phyloP scores from a whole-genome alignment of 495 filamentous ascomycete genomes.

The Xylaria acuta region DNA sequence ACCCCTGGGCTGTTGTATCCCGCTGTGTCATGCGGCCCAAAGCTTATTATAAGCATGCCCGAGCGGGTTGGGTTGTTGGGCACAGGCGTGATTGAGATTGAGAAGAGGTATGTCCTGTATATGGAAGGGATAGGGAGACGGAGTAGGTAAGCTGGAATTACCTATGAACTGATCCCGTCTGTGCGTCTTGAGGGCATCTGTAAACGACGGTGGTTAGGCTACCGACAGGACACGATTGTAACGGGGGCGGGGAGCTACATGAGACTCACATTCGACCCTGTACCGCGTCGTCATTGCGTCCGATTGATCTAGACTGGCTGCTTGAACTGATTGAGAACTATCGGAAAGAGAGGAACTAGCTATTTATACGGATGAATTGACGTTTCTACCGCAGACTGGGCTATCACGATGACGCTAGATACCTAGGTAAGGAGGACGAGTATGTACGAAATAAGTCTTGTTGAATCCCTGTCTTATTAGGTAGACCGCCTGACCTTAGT shows the following conservation, averaged over 20 bases:
- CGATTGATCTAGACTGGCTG: not conserved
- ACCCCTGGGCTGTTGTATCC: not conserved
- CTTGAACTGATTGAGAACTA: not conserved
- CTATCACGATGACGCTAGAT: not conserved
- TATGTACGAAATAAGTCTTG: not conserved
- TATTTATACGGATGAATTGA: not conserved
- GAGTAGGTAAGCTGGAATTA: conserved; percentile 38
- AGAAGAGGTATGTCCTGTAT: not conserved
- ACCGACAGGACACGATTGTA: conserved; percentile 4
- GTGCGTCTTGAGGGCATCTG: conserved; percentile 90
- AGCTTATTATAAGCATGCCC: not conserved
- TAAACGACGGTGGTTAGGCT: conserved; percentile 30
- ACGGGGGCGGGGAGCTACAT: conserved; percentile 21
- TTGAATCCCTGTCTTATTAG: conserved; percentile 10
- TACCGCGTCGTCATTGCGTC: conserved; percentile 83
- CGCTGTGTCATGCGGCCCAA: not conserved
- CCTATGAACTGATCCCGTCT: conserved; percentile 83
- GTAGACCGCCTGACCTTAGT: conserved; percentile 6
- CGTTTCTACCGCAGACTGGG: not conserved
- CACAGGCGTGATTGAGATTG: not conserved
- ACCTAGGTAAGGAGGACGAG: not conserved
- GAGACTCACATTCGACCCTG: conserved; percentile 78
- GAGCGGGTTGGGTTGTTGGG: conserved; percentile 3
- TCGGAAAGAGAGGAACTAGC: not conserved
- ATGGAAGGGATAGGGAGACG: not conserved